Evolutionary conservation across 352 stramenopile genomes (phyloP), one percentile per base, ranked within the genome.

Genomic region (Pythium brachiatum): DNA sequence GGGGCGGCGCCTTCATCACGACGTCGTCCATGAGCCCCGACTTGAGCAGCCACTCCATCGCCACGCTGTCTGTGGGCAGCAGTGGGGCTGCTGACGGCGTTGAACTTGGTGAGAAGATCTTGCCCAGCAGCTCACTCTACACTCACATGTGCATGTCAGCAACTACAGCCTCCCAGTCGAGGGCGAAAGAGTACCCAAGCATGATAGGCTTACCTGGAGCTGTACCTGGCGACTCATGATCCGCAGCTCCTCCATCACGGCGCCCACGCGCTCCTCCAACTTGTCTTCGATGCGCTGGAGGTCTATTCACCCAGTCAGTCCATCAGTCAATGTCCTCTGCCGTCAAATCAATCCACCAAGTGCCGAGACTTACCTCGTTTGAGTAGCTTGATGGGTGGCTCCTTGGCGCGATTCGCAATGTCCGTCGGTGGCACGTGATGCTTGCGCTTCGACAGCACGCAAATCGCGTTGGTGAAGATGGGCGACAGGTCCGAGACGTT

Each of bases 401-500:
- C 80, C 57, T 82, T 84, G 2, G 46, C 51, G 18, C 76, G 75
- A 18, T 68, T 66, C 11, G 76, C 72, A 29, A 73, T 72, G 44
- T 89, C 79, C 0, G 75, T 34, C 12, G 56, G 20, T 9, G 55
- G 64, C 11, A 26, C 25, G 23, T 83, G 82, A 34, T 91, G 79
- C 64, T 95, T 95, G 51, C 86, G 79, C 70, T 95, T 95, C 11
- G 86, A 95, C 15, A 95, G 63, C 13, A 95, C 86, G 61, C 84
- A 95, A 53, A 95, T 95, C 8, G 86, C 79, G 63, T 89, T 93
- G 38, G 86, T 95, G 62, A 93, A 92, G 52, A 94, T 84, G 9
- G 81, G 81, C 25, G 78, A 85, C 11, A 95, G 68, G 39, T 92
- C 86, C 13, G 78, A 76, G 9, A 92, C 76, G 60, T 94, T 90